Evolutionary conservation across 129 eudicot species (phyloP), one percentile per base, ranked within the genome.

Genomic region (Centella asiatica): DNA sequence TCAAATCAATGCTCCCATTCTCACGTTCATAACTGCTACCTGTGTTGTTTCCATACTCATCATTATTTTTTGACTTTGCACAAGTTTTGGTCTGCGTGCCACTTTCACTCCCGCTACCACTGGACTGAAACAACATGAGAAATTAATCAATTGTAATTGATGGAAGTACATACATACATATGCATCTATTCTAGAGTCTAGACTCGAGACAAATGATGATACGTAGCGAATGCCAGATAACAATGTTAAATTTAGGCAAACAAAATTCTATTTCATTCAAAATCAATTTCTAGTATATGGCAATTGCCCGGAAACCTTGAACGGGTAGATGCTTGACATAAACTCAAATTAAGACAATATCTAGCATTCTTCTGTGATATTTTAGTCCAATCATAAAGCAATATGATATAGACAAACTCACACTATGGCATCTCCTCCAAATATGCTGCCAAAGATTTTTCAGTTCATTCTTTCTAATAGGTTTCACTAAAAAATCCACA

Each of bases 391-490:
- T 27, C 20, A 64, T 6, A 62, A 25, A 29, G 69, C n/a, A 47
- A 37, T 25, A 32, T 20, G 49, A 60, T 17, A n/a, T 23, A 12
- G 22, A 15, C n/a, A 33, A 26, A 54, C 65, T 37, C 56, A 72
- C 71, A 54, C 44, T 27, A 25, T 52, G 70, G 66, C 53, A 61
- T 60, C 59, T 63, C 52, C 59, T 72, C 76, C 76, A 72, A 44
- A 72, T 57, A 65, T 72, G 76, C 47, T 66, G 76, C 76, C 76
- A 71, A 49, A 71, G 65, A 51, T 71, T 71, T 64, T 71, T 63
- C 18, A 71, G 70, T 55, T 72, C 76, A 64, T 72, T 72, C 33
- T 44, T 72, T 53, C 76, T 48, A 23, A 72, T 60, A 44, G 76
- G 76, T 62, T 72, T 72, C 34, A 72, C 50, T 12, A 72, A 62